Conservation (phyloP, 345 rosid species). For the Lepidium aucheri region DNA sequence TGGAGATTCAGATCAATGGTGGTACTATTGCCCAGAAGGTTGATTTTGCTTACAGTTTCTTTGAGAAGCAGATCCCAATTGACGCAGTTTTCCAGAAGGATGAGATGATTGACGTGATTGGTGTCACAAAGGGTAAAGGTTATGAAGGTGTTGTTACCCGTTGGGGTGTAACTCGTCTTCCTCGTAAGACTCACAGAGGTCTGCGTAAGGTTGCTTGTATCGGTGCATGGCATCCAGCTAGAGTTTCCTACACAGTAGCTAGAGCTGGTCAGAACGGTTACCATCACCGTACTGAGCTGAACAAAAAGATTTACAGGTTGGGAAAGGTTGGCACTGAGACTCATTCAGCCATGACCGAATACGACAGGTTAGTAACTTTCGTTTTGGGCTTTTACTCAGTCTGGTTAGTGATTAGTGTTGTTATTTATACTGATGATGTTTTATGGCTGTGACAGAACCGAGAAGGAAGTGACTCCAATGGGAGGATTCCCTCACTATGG, state of each 20-base stretch:
- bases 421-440: background rate
- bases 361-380: conserved; percentile 44
- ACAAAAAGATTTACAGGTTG: conserved; percentile 75
- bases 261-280: conserved; percentile 98
- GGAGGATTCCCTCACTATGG: conserved; percentile 95
- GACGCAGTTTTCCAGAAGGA: conserved; percentile 83
- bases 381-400: background rate
- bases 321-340: conserved; percentile 63
- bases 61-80: conserved; percentile 76
- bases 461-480: conserved; percentile 75
- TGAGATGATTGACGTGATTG: conserved; percentile 80
- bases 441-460: conserved; percentile 43
- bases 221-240: conserved; percentile 95
- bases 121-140: conserved; percentile 87
- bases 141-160: conserved; percentile 90
- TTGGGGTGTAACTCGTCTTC: conserved; percentile 90
- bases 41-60: conserved; percentile 68
- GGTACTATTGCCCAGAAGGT: conserved; percentile 70
- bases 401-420: background rate
- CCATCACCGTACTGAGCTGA: conserved; percentile 87
- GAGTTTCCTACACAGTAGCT: conserved; percentile 89
- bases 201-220: conserved; percentile 93
- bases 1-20: conserved; percentile 89
- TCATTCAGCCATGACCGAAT: conserved; percentile 64
- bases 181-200: conserved; percentile 89